Evolutionary conservation across 371 early-diverging fungal species (phyloP).

Genomic region (Mortierella sp.): DNA sequence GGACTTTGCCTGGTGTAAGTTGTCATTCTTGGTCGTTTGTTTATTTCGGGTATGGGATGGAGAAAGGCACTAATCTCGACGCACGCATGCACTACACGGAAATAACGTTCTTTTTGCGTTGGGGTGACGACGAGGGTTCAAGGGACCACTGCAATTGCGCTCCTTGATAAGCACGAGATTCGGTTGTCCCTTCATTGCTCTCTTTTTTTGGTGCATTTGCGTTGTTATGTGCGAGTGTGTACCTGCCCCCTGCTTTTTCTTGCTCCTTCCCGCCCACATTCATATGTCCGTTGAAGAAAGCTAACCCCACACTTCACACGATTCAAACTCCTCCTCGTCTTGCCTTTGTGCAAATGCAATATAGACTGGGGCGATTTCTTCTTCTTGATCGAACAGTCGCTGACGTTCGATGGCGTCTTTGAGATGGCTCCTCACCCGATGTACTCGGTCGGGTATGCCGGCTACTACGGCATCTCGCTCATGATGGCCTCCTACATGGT

Average conservation of each 20-base stretch:
- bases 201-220: background rate
- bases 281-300: constrained; percentile 72
- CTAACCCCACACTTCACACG: constrained; percentile 52
- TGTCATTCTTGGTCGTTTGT: background rate
- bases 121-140: constrained; percentile 1
- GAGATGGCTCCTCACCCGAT: constrained; percentile 98
- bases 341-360: background rate
- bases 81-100: background rate
- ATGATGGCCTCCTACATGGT: constrained; percentile 90
- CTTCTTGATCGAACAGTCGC: constrained; percentile 88
- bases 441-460: constrained; percentile 97
- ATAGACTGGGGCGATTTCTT: constrained; percentile 99
- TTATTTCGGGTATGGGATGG: background rate
- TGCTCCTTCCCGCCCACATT: constrained; percentile 74
- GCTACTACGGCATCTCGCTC: constrained; percentile 94
- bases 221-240: background rate
- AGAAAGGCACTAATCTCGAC: background rate
- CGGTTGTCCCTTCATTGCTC: background rate
- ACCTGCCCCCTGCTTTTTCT: constrained; percentile 7
- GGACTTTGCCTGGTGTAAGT: constrained; percentile 97
- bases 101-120: constrained; percentile 7
- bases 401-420: constrained; percentile 95
- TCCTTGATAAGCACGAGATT: constrained; percentile 29
- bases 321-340: constrained; percentile 14
- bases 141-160: constrained; percentile 59